These are phyloP conservation scores for Myxozyma geophila DNA, from an alignment of 805 yeast genomes.

Conservation along the genomic window DNA sequence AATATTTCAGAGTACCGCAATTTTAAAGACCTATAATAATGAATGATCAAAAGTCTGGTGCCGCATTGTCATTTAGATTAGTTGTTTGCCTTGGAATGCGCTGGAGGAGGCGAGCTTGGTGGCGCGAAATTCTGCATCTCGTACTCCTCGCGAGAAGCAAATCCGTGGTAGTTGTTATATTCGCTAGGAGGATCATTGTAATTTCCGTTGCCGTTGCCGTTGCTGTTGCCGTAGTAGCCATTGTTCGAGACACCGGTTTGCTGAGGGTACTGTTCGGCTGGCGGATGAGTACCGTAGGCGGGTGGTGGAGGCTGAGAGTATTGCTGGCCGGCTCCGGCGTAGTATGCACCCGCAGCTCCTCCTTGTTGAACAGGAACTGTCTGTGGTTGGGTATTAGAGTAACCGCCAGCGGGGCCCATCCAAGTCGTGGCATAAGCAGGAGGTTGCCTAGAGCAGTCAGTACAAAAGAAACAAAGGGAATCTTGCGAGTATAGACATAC, in stretches of 20 bases:
- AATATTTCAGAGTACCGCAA: too few species aligned
- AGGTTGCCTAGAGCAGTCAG: conserved; percentile 16
- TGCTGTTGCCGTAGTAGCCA: conserved; percentile 10
- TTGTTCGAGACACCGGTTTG: background rate
- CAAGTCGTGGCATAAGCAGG: conserved; percentile 32
- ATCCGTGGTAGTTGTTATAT: conserved; percentile 9
- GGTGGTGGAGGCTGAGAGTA: conserved; percentile 25
- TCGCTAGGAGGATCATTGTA: conserved; percentile 2
- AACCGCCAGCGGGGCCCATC: conserved; percentile 29
- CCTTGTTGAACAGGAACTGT: conserved; percentile 4
- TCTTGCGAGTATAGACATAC: conserved; percentile 4
- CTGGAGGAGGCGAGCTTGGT: conserved; percentile 29
- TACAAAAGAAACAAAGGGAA: background rate
- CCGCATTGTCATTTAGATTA: background rate
- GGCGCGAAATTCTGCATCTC: conserved; percentile 26
- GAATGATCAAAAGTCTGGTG: too few species aligned
- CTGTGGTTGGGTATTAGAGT: background rate
- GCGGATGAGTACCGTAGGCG: conserved; percentile 16
- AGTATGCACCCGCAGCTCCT: conserved; percentile 23
- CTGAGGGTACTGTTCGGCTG: conserved; percentile 9
- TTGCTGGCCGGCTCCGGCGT: conserved; percentile 18
- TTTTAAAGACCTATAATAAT: too few species aligned
- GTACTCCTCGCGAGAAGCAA: conserved; percentile 17
- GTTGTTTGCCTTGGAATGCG: background rate
- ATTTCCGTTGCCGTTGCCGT: background rate